Base-by-base conservation (phyloP, 2,329 filamentous ascomycete species). In the Decorospora gaudefroyi region DNA sequence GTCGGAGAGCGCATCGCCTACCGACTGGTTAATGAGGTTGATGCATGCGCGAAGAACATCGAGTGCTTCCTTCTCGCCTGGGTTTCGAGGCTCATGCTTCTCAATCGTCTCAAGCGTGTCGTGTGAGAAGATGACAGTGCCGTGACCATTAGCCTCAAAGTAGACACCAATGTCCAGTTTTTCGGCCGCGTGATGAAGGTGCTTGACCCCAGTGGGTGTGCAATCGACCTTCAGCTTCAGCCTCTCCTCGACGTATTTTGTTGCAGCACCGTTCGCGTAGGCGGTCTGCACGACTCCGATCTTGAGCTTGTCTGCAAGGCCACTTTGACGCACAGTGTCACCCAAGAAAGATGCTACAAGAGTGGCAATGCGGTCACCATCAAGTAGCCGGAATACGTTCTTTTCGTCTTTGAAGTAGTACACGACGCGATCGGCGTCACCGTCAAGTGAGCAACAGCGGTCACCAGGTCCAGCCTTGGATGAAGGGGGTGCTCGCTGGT, bases 131-230 rank as follows among this genome's bases (percentile, higher is more conserved):
- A 97, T 85, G 23, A 97, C 87, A 7, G 93, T 99, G 55, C 93
- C 93, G 72, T 99, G 93, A 19, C 93, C 93, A 68, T 99, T 99
- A 55, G 93, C 93, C 76, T 99, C 93, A 64, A 99, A 99, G 76
- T 99, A 99, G 38, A 97, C 90, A 44, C 93, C 93, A 42, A 97
- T 85, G 63, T 99, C 93, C 61, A 95, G 96, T 56, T 91, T 88
- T 63, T 88, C 85, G 26, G 93, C 93, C n/a, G 90, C 93, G 67
- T 97, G 93, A 74, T 99, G 93, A 52, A 99, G 81, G 73, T 96
- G 88, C 78, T 99, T 99, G 51, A 99, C 93, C 56, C 93, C 93
- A 0, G 93, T 99, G 10, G 90, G 85, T 1, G 93, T 97, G 79
- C 88, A 96, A 46, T 95, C 85, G 15, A 96, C 89, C 34, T 91